phyloP scores from a whole-genome alignment of 345 rosid species.

The Pelargonium nanum region DNA sequence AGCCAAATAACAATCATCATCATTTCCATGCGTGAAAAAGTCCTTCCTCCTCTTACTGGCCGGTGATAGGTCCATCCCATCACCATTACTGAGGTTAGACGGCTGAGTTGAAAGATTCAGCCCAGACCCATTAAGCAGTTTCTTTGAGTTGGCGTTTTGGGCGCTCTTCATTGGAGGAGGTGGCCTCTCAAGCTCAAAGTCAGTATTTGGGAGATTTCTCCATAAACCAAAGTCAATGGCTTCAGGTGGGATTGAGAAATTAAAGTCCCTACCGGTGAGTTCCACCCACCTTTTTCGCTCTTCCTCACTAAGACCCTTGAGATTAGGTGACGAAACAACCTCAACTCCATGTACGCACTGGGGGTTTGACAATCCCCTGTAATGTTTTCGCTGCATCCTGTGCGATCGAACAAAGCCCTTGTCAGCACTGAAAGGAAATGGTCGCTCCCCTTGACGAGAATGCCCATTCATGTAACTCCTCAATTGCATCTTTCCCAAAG shows the following conservation, averaged over 20 bases:
- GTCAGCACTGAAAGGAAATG: constrained; percentile 85
- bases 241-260: constrained; percentile 62
- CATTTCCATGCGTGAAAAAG: constrained; percentile 52
- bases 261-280: constrained; percentile 82
- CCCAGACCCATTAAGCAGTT: constrained; percentile 73
- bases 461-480: constrained; percentile 98
- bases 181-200: constrained; percentile 82
- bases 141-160: constrained; percentile 49
- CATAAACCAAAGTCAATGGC: constrained; percentile 89
- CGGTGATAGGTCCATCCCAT: constrained; percentile 59
- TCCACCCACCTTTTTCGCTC: constrained; percentile 86
- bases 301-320: constrained; percentile 66
- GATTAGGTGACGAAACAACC: constrained; percentile 64
- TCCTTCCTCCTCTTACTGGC: constrained; percentile 75
- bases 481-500: constrained; percentile 96
- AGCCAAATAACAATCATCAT: constrained; percentile 47
- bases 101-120: constrained; percentile 73
- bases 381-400: constrained; percentile 95
- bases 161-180: constrained; percentile 39
- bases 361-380: constrained; percentile 91
- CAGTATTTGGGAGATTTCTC: constrained; percentile 88
- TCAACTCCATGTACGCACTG: constrained; percentile 94
- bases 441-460: constrained; percentile 88
- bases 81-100: constrained; percentile 49
- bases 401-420: constrained; percentile 94